Evolutionary conservation across 2,329 filamentous ascomycete genomes (phyloP).

Genomic region (Tolypocladium ophioglossoides): DNA sequence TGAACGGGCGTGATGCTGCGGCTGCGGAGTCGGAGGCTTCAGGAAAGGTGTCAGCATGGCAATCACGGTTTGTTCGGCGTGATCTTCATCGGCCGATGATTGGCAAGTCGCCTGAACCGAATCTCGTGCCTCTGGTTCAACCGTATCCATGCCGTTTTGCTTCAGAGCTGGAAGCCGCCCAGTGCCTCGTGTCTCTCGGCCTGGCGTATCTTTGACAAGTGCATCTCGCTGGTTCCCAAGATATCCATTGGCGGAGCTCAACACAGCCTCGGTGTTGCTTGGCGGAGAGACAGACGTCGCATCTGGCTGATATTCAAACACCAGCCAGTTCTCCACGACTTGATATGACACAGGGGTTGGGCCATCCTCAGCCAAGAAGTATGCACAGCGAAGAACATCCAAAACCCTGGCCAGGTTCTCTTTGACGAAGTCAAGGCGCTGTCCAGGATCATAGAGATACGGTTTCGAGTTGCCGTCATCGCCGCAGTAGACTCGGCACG

Average conservation of each 20-base stretch:
- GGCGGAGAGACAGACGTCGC: not conserved
- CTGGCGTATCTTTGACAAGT: not conserved
- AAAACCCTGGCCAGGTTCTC: conserved; percentile 36
- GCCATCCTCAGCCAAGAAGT: conserved; percentile 32
- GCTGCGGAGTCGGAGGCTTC: conserved; percentile 31
- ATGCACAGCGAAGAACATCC: conserved; percentile 37
- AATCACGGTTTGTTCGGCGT: conserved; percentile 29
- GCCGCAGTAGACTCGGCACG: conserved; percentile 27
- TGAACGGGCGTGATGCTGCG: conserved; percentile 18
- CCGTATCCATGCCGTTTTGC: not conserved
- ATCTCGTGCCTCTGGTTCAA: not conserved
- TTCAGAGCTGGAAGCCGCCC: not conserved
- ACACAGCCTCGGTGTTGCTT: not conserved
- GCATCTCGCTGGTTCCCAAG: not conserved
- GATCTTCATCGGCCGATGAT: conserved; percentile 11
- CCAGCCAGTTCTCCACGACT: conserved; percentile 16
- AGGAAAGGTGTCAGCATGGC: conserved; percentile 40
- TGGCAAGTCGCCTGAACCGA: not conserved
- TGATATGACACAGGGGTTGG: conserved; percentile 25
- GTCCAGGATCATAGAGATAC: conserved; percentile 20
- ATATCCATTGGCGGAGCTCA: not conserved
- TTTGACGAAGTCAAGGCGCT: conserved; percentile 18
- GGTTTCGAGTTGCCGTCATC: conserved; percentile 28
- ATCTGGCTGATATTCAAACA: conserved; percentile 21
- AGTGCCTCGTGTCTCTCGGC: not conserved